Conservation (phyloP, 2,329 filamentous ascomycete species). For the Thermothelomyces thermophilus region DNA sequence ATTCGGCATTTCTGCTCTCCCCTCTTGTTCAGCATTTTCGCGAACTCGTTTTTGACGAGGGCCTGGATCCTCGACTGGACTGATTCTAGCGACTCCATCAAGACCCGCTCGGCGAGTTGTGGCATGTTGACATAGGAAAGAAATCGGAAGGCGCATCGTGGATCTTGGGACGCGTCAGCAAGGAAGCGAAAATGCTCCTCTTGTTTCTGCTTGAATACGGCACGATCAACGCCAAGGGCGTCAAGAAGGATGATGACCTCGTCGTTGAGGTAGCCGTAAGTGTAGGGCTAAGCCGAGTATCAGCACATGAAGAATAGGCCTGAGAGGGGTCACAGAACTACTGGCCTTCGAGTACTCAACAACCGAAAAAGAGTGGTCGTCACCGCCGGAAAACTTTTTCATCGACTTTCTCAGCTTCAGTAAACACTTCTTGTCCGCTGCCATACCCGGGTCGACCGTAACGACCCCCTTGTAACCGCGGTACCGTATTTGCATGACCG, state of each 20-base stretch:
- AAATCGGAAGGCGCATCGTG: slow-evolving; percentile 31
- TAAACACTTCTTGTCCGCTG: slow-evolving; percentile 7
- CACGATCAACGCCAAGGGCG: slow-evolving; percentile 30
- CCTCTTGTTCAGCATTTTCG: slow-evolving; percentile 30
- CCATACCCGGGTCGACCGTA: slow-evolving; percentile 31
- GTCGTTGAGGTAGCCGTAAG: slow-evolving; percentile 36
- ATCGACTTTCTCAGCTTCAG: slow-evolving; percentile 33
- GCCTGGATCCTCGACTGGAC: slow-evolving; percentile 26
- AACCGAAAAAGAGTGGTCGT: slow-evolving; percentile 33
- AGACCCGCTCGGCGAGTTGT: slow-evolving; percentile 33
- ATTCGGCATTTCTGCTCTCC: slow-evolving; percentile 34
- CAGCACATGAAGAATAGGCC: neutral
- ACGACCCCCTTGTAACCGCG: slow-evolving; percentile 39
- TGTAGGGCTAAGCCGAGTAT: slow-evolving; percentile 30
- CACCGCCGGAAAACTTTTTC: slow-evolving; percentile 35
- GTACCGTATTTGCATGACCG: slow-evolving; percentile 37
- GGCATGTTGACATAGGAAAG: slow-evolving; percentile 30
- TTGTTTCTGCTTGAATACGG: slow-evolving; percentile 32
- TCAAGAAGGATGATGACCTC: slow-evolving; percentile 36
- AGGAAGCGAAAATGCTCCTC: slow-evolving; percentile 32
- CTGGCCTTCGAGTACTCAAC: slow-evolving; percentile 36
- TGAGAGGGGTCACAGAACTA: neutral
- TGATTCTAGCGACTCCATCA: slow-evolving; percentile 32
- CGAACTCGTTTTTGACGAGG: slow-evolving; percentile 30
- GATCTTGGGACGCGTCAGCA: slow-evolving; percentile 24